Base-by-base conservation (phyloP, 139 green algal genomes). In the Volvox reticuliferus region DNA sequence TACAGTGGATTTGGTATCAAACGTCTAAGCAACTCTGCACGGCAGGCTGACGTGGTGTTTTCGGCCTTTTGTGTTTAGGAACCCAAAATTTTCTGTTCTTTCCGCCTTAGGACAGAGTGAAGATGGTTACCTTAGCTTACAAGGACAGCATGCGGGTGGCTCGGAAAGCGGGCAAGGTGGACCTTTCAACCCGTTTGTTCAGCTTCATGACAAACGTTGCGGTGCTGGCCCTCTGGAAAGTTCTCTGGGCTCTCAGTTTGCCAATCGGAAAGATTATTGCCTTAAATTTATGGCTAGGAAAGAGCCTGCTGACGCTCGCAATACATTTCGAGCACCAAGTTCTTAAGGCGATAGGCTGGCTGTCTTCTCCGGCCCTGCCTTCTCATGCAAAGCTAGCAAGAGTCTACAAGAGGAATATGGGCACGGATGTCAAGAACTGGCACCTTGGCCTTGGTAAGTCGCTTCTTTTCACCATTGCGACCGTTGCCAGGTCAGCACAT, bases 401-500 rank as follows among this genome's bases (percentile, higher is more conserved):
- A 5, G 81, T 93, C 1, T 87, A 91, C 62, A 77, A 81, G 61
- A 32, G 62, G 17, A 93, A 94, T 44, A 79, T 88, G 30, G 78
- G 92, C 0, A 61, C 93, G 12, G 88, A 94, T 28, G 65, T 97
- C 37, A 88, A 92, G 32, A 93, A 96, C 78, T 98, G 95, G 95
- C 96, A 98, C 79, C 28, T 96, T 0, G 95, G 90, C 1, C 35
- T 96, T 73, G 96, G 96, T 98, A 89, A 92, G 96, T 61, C 44
- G 44, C 44, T 55, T 55, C 44, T 55, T 55, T 55, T 9, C 44
- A n/a, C 0, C 6, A 73, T 2, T 14, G 14, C 28, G 62, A 36
- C 44, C 65, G 82, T 88, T 89, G 85, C 84, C 84, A 89, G 68
- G 84, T 89, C 82, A 88, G 82, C 82, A 88, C 24, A 0, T 55